Base-by-base conservation (phyloP, 345 rosid genomes). In the Brassica juncea region DNA sequence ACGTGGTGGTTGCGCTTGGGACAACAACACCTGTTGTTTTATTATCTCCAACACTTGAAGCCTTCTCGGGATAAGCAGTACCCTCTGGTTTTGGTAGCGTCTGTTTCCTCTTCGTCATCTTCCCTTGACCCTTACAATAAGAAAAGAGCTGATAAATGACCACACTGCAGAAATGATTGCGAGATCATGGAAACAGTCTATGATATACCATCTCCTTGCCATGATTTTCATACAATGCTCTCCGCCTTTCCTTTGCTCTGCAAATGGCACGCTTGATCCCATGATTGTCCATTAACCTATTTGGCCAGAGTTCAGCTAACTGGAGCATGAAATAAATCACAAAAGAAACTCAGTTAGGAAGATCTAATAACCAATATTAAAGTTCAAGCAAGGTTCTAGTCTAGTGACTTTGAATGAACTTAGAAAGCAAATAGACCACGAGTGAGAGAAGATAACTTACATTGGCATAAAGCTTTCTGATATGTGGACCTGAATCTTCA, bases 291-390 rank as follows among this genome's bases (percentile, higher is more conserved):
- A 92, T 93, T 68, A 84, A 72, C 72, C 88, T 92, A 72, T 81
- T 87, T 74, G 98, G 99, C 99, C 99, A 94, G 72, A 94, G 76
- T 34, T 75, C 86, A 68, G 97, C 96, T 74, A 94, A 90, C 99
- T 94, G 90, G 66, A 86, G 64, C 73, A 82, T 21, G 74, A 44
- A 83, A 83, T 60, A 44, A 35, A 65, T 49, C 59, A 15, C 72
- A 72, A 76, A 28, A 63, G 42, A 75, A 60, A 72, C 75, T 80
- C 59, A 83, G 61, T 80, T 66, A 84, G 67, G 80, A 80, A 70
- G 52, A 44, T 44, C 4, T 12, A 16, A 47, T 47, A 4, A 47
- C 55, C 55, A 47, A 47, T 47, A 47, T 14, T 47, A 47, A 4
- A 14, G 55, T 14, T 12, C 4, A 44, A 44, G 52, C 58, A 59